Evolutionary conservation across 345 rosid species (phyloP).

Genomic region (sweet orange (Citrus sinensis)): DNA sequence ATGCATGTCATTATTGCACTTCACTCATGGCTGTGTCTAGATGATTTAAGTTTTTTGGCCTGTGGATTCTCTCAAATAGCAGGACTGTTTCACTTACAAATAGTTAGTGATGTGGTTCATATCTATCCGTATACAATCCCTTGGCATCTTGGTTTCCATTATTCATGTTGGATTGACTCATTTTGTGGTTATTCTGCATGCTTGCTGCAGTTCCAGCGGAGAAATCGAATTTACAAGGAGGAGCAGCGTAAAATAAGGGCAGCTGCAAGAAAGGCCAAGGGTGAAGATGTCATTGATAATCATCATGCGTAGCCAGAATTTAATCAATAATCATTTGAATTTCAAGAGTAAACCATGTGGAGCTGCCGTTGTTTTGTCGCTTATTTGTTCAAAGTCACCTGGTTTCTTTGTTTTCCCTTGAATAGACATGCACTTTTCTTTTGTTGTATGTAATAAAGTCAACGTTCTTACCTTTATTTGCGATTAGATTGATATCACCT

Average conservation of each 20-base stretch:
- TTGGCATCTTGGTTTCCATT: not conserved
- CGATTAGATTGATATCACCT: not conserved
- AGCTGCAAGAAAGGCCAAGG: slow-evolving; percentile 59
- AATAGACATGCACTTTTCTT: slow-evolving; percentile 1
- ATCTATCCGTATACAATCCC: not conserved
- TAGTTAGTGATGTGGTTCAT: not conserved
- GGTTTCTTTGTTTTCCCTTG: slow-evolving; percentile 8
- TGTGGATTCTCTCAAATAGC: not conserved
- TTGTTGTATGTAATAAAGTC: slow-evolving; percentile 4
- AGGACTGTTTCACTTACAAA: not conserved
- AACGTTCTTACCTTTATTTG: not conserved
- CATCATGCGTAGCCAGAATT: slow-evolving; percentile 36
- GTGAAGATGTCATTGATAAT: slow-evolving; percentile 35
- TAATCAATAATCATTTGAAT: slow-evolving; percentile 14
- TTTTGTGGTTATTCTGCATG: not conserved
- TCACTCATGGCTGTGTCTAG: not conserved
- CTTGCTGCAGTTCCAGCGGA: slow-evolving; percentile 73
- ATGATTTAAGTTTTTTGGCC: not conserved
- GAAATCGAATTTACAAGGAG: slow-evolving; percentile 95
- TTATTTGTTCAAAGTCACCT: not conserved
- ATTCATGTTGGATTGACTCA: not conserved
- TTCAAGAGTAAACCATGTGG: slow-evolving; percentile 32
- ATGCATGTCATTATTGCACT: not conserved
- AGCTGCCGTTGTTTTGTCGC: slow-evolving; percentile 19
- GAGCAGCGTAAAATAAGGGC: slow-evolving; percentile 93